phyloP scores from a whole-genome alignment of 441 rosid genomes.

The Croton laevigatus region DNA sequence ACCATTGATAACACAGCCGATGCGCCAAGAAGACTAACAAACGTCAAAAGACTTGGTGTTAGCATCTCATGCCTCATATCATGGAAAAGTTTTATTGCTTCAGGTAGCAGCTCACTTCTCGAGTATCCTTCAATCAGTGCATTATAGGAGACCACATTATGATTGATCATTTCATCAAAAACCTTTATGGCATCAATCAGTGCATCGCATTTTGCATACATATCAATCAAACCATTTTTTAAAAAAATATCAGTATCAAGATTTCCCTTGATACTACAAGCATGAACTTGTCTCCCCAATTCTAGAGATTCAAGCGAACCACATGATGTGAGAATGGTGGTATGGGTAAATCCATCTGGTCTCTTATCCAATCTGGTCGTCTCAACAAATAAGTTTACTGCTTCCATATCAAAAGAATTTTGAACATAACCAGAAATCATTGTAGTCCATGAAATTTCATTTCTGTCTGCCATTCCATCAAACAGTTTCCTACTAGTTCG shows the following conservation, averaged over 20 bases:
- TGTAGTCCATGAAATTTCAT: conserved; percentile 58
- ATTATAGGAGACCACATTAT: conserved; percentile 54
- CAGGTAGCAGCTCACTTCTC: conserved; percentile 43
- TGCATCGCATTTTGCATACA: conserved; percentile 62
- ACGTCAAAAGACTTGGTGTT: conserved; percentile 56
- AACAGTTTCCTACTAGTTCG: conserved; percentile 51
- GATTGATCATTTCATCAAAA: conserved; percentile 42
- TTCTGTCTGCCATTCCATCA: conserved; percentile 38
- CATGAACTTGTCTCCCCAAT: conserved; percentile 64
- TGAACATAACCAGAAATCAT: conserved; percentile 70
- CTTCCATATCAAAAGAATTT: conserved; percentile 48
- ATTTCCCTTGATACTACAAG: conserved; percentile 52
- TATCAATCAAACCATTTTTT: conserved; percentile 61
- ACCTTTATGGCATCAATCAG: conserved; percentile 51
- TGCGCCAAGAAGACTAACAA: conserved; percentile 65
- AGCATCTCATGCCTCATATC: conserved; percentile 49
- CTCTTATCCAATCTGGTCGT: conserved; percentile 54
- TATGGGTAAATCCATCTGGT: conserved; percentile 56
- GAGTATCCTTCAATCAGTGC: conserved; percentile 79
- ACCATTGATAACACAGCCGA: conserved; percentile 45
- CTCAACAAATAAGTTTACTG: conserved; percentile 55
- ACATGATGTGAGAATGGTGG: conserved; percentile 58
- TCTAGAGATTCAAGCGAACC: conserved; percentile 47
- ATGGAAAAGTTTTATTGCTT: conserved; percentile 49
- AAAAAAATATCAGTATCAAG: conserved; percentile 51